These are phyloP conservation scores for Tuber melanosporum DNA, from an alignment of 495 filamentous ascomycete genomes.

Conservation along the genomic window DNA sequence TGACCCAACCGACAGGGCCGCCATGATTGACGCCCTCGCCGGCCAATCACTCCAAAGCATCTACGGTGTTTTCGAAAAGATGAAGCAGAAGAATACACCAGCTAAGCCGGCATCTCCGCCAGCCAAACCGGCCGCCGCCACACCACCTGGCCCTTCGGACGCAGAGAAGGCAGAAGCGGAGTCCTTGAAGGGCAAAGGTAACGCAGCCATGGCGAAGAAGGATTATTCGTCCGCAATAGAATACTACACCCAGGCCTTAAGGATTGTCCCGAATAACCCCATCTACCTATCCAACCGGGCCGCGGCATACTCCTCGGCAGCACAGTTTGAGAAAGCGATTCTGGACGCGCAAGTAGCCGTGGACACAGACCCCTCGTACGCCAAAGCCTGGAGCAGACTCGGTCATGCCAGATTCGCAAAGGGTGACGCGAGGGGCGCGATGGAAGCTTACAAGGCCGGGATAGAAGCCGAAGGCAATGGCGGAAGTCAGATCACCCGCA, in stretches of 20 bases:
- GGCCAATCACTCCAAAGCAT: slow-evolving; percentile 78
- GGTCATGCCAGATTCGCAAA: slow-evolving; percentile 84
- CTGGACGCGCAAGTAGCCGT: slow-evolving; percentile 84
- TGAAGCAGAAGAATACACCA: slow-evolving; percentile 61
- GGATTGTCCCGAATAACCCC: slow-evolving; percentile 73
- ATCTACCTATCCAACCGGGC: slow-evolving; percentile 98
- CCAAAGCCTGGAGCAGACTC: slow-evolving; percentile 89
- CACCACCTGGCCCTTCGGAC: slow-evolving; percentile 45
- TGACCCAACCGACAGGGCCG: slow-evolving; percentile 67
- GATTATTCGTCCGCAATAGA: slow-evolving; percentile 77
- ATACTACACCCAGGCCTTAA: slow-evolving; percentile 75
- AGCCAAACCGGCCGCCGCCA: slow-evolving; percentile 17
- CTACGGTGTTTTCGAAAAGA: slow-evolving; percentile 93
- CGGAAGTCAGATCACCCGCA: slow-evolving; percentile 84
- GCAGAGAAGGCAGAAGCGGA: slow-evolving; percentile 70
- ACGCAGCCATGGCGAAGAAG: slow-evolving; percentile 86
- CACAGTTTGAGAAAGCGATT: slow-evolving; percentile 73
- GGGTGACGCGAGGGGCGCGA: slow-evolving; percentile 78
- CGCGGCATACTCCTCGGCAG: slow-evolving; percentile 73
- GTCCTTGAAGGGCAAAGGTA: slow-evolving; percentile 80
- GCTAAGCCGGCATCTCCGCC: slow-evolving; percentile 40
- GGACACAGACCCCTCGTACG: slow-evolving; percentile 79
- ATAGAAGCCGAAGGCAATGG: slow-evolving; percentile 92
- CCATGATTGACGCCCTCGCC: slow-evolving; percentile 69
- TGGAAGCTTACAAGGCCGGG: slow-evolving; percentile 90